Base-by-base conservation (phyloP, 805 yeast genomes). In the Kregervanrija delftensis region DNA sequence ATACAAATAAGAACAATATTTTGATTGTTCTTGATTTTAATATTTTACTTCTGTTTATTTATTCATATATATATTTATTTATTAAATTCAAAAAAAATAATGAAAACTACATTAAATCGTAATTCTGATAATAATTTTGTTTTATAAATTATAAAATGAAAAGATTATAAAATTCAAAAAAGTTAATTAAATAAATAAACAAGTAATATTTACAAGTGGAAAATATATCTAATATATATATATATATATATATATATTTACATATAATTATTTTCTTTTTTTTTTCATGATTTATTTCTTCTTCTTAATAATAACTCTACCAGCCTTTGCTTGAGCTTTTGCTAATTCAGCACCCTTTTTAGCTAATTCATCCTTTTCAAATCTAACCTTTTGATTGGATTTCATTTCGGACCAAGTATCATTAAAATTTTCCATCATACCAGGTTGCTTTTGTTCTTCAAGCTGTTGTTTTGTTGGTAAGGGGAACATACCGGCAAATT, bases 401-500 rank as follows among this genome's bases (percentile, higher is more conserved):
- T 63, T 56, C 59, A 59, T 54, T 39, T 59, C 64, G 17, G 57
- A 53, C 61, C 62, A 61, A 8, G 57, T 55, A 16, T 60, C 60
- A 22, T 53, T 53, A 42, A 65, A 49, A 39, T 55, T 59, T 33
- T 60, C 64, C 40, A 60, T 49, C 50, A 63, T 50, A 35, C 66
- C 63, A 45, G 55, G 48, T n/a, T 53, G 44, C 11, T 56, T 57
- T 28, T 63, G 57, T 16, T 59, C 56, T 4, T 47, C 50, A 8
- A 41, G 41, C 32, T 44, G 44, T 30, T 43, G 48, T 31, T 44
- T 40, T 30, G 55, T 57, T 32, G 76, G 74, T 16, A 83, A 74
- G 36, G 77, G 72, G 35, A 77, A 77, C 51, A 85, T 71, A 11
- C 78, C 76, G 30, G 77, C 63, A 43, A 66, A 47, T 35, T 67